Base-by-base conservation (phyloP, 495 filamentous ascomycete genomes). In the Aspergillus taichungensis region DNA sequence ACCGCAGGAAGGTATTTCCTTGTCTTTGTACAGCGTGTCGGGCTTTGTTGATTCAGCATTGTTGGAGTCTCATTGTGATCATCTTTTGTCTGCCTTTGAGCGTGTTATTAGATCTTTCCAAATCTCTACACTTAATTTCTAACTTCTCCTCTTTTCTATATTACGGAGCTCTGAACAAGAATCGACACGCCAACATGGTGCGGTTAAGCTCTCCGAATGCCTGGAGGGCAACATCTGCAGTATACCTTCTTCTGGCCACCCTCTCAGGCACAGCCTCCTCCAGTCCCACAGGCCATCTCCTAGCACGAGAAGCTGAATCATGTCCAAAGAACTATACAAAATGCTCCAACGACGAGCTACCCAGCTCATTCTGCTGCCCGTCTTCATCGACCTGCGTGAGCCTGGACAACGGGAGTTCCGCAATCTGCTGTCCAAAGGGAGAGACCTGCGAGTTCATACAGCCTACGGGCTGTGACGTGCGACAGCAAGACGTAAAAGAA, bases 331-430 rank as follows among this genome's bases (percentile, higher is more conserved):
- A 66, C 28, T 78, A 73, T 45, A 46, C 53, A 13, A 63, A 62
- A 44, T 90, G 86, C 57, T 61, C 69, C 3, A 57, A 64, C 14
- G 39, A 66, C 6, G 69, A 67, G 7, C 68, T 91, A 11, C 84
- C 87, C 2, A 65, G 68, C 33, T 68, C 77, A 57, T 94, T 94
- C 69, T 94, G 88, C 69, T 95, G 89, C 60, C 66, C 78, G 6
- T 52, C 69, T 12, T 64, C 59, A 3, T 65, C 76, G n/a, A 77
- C 62, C 13, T 95, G 89, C 57, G 59, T 82, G 33, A 52, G 69
- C 28, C 67, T 92, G 30, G 85, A 88, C 45, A 73, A 64, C 35
- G 72, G 67, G 30, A 85, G 76, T 9, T 84, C 87, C 1, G 73
- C 81, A 4, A 72, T 94, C 13, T 95, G 89, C 69, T 95, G 89